Conservation (phyloP, 2,329 filamentous ascomycete genomes). For the Paraconiothyrium brasiliense region DNA sequence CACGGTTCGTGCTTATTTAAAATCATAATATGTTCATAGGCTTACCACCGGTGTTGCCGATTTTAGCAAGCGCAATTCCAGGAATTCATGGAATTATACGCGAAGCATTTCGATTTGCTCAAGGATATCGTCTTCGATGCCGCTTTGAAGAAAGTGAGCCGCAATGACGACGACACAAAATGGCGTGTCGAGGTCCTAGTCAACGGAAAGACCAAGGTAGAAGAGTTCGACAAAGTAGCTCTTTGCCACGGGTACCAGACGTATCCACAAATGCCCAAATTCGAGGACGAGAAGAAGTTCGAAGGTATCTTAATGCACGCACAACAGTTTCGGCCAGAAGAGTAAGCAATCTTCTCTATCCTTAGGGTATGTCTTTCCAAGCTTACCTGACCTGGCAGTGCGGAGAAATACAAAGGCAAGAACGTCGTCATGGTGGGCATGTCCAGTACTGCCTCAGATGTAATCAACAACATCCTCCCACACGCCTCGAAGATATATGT, state of each 20-base stretch:
- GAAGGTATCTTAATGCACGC: constrained; percentile 52
- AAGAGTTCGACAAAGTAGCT: constrained; percentile 48
- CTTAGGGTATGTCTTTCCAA: neutral
- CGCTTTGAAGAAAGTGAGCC: constrained; percentile 38
- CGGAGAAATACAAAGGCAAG: constrained; percentile 52
- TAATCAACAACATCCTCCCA: constrained; percentile 46
- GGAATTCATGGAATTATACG: constrained; percentile 54
- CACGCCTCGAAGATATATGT: constrained; percentile 54
- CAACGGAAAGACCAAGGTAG: constrained; percentile 29
- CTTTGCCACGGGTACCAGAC: constrained; percentile 48
- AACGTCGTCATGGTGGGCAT: constrained; percentile 58
- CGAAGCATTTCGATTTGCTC: constrained; percentile 51
- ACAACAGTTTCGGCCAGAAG: constrained; percentile 22
- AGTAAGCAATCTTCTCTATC: constrained; percentile 3
- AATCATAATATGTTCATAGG: neutral
- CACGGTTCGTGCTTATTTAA: constrained; percentile 15
- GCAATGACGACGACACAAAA: constrained; percentile 36
- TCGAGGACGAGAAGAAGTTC: constrained; percentile 51
- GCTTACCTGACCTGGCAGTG: constrained; percentile 24
- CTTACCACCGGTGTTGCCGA: neutral
- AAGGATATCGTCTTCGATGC: constrained; percentile 48
- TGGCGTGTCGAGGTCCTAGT: constrained; percentile 45
- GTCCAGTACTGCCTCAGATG: constrained; percentile 52
- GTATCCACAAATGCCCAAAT: constrained; percentile 47
- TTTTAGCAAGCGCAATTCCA: constrained; percentile 36